These are phyloP conservation scores for Plantago lanceolata DNA, from an alignment of 305 asterid genomes.

Conservation along the genomic window DNA sequence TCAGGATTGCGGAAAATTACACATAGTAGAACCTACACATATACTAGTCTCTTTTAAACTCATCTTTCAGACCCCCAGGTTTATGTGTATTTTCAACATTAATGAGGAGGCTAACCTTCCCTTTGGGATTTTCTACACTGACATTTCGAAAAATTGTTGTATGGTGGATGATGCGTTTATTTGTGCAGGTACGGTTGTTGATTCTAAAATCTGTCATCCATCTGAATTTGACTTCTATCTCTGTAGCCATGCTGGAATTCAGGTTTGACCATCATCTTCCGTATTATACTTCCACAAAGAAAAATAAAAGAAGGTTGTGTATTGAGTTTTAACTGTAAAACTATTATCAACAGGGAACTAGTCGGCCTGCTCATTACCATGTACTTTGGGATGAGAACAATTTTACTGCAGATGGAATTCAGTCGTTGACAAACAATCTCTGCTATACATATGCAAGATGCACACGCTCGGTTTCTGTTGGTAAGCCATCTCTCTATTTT, in stretches of 20 bases:
- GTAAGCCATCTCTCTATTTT: slow-evolving; percentile 35
- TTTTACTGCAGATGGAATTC: slow-evolving; percentile 92
- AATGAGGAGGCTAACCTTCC: too few relatives aligned
- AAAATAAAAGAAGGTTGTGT: background rate
- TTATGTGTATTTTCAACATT: too few relatives aligned
- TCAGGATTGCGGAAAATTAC: too few relatives aligned
- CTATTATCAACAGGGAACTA: slow-evolving; percentile 63
- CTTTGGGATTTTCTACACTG: background rate
- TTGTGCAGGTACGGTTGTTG: slow-evolving; percentile 83
- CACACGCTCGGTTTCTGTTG: slow-evolving; percentile 96
- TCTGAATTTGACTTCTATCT: slow-evolving; percentile 95
- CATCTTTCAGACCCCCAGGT: background rate
- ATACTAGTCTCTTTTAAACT: background rate
- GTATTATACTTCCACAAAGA: background rate
- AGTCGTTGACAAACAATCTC: slow-evolving; percentile 87
- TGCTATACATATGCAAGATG: slow-evolving; percentile 99
- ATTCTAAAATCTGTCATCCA: slow-evolving; percentile 94
- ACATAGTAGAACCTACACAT: background rate
- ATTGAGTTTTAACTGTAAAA: slow-evolving; percentile 5
- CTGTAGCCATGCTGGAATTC: slow-evolving; percentile 99
- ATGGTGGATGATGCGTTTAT: background rate
- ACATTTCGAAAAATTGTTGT: background rate
- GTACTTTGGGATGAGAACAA: slow-evolving; percentile 98
- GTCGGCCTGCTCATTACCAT: slow-evolving; percentile 97
- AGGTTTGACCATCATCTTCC: slow-evolving; percentile 40